Conservation (phyloP, 805 yeast genomes). For the Cyberlindnera saturnus region DNA sequence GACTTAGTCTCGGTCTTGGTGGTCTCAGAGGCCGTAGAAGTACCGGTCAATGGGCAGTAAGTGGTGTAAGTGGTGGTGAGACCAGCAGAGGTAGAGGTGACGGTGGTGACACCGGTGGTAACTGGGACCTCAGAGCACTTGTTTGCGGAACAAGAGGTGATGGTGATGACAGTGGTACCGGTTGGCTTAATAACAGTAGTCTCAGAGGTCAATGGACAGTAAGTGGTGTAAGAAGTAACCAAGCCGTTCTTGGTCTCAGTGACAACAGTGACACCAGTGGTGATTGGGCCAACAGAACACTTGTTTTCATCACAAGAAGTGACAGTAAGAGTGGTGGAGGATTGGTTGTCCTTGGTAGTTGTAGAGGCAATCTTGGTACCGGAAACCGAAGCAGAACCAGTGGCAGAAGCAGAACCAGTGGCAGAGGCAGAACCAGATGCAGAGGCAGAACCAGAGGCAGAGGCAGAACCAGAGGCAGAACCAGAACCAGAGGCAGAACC, state of each 20-base stretch:
- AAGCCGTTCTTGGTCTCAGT: slow-evolving; percentile 25
- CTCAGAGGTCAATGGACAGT: slow-evolving; percentile 11
- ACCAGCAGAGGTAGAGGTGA: background rate
- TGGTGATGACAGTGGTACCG: background rate
- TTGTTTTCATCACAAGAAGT: slow-evolving; percentile 27
- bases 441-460: background rate
- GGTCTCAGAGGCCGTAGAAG: background rate
- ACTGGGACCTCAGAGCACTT: background rate
- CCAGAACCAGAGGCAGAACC: too few species aligned
- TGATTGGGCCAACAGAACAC: slow-evolving; percentile 24
- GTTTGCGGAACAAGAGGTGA: background rate
- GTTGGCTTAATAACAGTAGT: background rate
- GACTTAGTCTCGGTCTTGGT: background rate
- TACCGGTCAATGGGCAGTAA: background rate
- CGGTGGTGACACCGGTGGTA: background rate
- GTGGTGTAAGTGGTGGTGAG: background rate
- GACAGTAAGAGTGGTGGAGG: slow-evolving; percentile 11
- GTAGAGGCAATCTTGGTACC: slow-evolving; percentile 12
- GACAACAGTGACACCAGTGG: slow-evolving; percentile 26
- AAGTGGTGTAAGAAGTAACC: slow-evolving; percentile 25
- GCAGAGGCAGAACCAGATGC: too few species aligned
- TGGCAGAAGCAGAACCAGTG: too few species aligned
- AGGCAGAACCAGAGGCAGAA: too few species aligned
- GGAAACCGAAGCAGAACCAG: slow-evolving; percentile 15
- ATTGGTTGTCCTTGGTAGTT: slow-evolving; percentile 9